Percentiles rank a stretch among this genome's conserved stretches.
These are phyloP conservation scores for Nicotiana paniculata DNA, from an alignment of 257 asterid genomes.

Conservation along the genomic window DNA sequence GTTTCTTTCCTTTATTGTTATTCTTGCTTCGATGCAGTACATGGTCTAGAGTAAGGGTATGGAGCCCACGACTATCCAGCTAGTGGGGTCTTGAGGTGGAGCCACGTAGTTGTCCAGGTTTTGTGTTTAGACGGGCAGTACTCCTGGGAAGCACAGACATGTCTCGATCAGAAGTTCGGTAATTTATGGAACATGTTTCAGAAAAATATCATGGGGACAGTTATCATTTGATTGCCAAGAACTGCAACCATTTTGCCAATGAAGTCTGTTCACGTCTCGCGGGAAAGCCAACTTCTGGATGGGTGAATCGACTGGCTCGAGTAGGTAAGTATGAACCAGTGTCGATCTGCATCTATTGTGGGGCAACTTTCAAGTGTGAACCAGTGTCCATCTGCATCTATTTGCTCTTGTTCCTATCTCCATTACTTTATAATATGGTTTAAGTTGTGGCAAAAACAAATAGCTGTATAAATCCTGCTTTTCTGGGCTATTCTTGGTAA, in stretches of 20 bases:
- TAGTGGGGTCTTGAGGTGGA: conserved; percentile 92
- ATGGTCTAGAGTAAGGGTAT: conserved; percentile 80
- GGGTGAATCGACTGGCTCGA: conserved; percentile 93
- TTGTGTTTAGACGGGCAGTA: conserved; percentile 67
- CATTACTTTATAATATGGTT: conserved; percentile 2
- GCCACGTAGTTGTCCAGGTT: conserved; percentile 91
- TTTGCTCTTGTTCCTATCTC: neutral
- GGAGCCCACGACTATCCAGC: conserved; percentile 89
- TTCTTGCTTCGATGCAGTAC: conserved; percentile 36
- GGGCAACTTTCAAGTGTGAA: neutral
- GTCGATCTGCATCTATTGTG: neutral
- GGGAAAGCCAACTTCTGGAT: conserved; percentile 78
- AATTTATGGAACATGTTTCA: conserved; percentile 78
- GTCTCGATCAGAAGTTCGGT: conserved; percentile 64
- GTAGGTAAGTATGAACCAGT: conserved; percentile 40
- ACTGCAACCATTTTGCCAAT: conserved; percentile 89
- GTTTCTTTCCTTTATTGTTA: conserved; percentile 1
- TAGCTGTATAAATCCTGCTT: neutral
- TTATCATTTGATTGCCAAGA: conserved; percentile 79
- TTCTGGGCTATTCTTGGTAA: neutral
- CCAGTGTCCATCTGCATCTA: neutral
- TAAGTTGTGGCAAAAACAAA: neutral
- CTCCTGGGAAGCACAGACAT: conserved; percentile 72
- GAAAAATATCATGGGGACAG: conserved; percentile 70
- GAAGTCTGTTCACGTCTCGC: conserved; percentile 67